Evolutionary conservation across 768 basidiomycete genomes (phyloP).

Genomic region (Rubroboletus satanas): DNA sequence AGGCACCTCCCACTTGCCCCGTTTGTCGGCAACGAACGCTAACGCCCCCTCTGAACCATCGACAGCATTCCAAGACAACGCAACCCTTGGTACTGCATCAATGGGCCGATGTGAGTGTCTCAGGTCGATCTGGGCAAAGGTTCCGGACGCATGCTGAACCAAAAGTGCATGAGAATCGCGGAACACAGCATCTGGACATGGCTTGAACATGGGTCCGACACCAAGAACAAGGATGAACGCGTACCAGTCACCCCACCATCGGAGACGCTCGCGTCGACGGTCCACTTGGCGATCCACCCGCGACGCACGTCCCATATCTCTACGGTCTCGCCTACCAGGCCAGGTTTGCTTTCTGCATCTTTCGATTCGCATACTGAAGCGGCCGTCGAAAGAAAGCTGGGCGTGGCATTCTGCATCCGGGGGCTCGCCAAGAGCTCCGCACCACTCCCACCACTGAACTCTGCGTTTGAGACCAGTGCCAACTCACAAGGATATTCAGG

Average conservation of each 20-base stretch:
- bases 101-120: conserved; percentile 60
- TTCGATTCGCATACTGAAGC: conserved; percentile 13
- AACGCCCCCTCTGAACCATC: conserved; percentile 47
- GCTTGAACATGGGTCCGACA: not conserved
- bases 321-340: conserved; percentile 49
- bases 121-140: conserved; percentile 77
- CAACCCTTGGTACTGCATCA: conserved; percentile 60
- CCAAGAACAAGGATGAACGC: conserved; percentile 13
- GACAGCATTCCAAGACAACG: conserved; percentile 58
- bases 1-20: conserved; percentile 57
- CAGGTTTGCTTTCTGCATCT: conserved; percentile 11
- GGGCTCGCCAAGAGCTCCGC: conserved; percentile 25
- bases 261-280: conserved; percentile 54
- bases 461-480: conserved; percentile 65
- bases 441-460: conserved; percentile 39
- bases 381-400: conserved; percentile 19
- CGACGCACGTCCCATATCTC: conserved; percentile 88
- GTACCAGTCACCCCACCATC: conserved; percentile 77
- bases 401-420: conserved; percentile 23
- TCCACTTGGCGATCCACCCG: conserved; percentile 81
- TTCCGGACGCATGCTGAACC: conserved; percentile 70
- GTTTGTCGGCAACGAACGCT: conserved; percentile 61
- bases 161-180: conserved; percentile 68
- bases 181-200: conserved; percentile 57
- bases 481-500: conserved; percentile 74